phyloP scores from a whole-genome alignment of 495 filamentous ascomycete genomes.

The Aspergillus olivimuriae region DNA sequence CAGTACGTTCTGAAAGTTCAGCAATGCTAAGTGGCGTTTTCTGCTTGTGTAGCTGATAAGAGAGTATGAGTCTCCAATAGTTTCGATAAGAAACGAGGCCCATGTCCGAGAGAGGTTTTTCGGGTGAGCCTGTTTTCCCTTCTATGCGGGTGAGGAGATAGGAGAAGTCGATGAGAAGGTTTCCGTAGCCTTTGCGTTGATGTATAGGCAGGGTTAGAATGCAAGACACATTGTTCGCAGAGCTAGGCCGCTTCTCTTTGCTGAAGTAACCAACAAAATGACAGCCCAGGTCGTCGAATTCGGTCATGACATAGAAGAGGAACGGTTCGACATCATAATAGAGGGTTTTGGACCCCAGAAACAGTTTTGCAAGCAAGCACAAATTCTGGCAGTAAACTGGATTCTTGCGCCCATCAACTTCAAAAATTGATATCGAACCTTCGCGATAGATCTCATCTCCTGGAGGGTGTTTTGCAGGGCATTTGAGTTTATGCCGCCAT shows the following conservation, averaged over 20 bases:
- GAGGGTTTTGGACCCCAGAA: slow-evolving; percentile 92
- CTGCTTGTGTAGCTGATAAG: slow-evolving; percentile 66
- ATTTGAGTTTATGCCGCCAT: slow-evolving; percentile 97
- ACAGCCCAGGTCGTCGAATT: slow-evolving; percentile 86
- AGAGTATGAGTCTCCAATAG: slow-evolving; percentile 88
- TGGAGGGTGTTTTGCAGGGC: slow-evolving; percentile 89
- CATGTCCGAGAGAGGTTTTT: slow-evolving; percentile 98
- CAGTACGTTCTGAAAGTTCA: slow-evolving; percentile 82
- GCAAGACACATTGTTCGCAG: slow-evolving; percentile 94
- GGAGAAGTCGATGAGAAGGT: slow-evolving; percentile 95
- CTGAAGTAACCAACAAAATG: slow-evolving; percentile 99
- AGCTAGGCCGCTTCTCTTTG: slow-evolving; percentile 95
- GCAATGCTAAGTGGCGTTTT: slow-evolving; percentile 63
- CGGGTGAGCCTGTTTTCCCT: slow-evolving; percentile 89
- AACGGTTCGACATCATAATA: slow-evolving; percentile 99
- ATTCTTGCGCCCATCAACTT: slow-evolving; percentile 94
- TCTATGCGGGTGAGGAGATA: slow-evolving; percentile 92
- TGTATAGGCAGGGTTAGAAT: slow-evolving; percentile 94
- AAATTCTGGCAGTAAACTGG: slow-evolving; percentile 97
- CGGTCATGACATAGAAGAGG: slow-evolving; percentile 96
- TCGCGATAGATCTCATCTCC: slow-evolving; percentile 98
- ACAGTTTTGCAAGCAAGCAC: slow-evolving; percentile 91
- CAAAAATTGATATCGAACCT: slow-evolving; percentile 87
- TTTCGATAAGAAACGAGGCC: slow-evolving; percentile 93
- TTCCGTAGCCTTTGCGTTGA: slow-evolving; percentile 94